phyloP scores from a whole-genome alignment of 2,329 filamentous ascomycete genomes.

The Coniochaeta sp. region DNA sequence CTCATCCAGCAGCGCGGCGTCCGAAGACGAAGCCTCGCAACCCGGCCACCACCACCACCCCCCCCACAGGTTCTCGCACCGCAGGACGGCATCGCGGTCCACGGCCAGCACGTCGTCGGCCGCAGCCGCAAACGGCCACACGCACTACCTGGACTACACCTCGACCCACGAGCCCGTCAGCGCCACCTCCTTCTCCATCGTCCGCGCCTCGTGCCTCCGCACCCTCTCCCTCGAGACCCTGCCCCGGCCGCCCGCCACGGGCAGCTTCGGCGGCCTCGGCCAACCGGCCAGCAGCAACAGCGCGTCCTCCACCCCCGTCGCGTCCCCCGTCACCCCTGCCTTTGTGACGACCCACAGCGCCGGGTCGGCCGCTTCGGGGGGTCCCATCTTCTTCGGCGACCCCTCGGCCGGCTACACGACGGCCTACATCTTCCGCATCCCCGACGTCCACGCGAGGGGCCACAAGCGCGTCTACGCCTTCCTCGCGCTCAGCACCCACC shows the following conservation, averaged over 20 bases:
- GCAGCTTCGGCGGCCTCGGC: constrained; percentile 16
- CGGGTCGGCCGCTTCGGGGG: constrained; percentile 50
- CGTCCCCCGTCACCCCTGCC: constrained; percentile 27
- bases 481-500: constrained; percentile 57
- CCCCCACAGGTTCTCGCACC: constrained; percentile 20
- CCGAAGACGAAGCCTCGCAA: constrained; percentile 40
- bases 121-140: constrained; percentile 36
- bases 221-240: constrained; percentile 61
- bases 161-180: constrained; percentile 59
- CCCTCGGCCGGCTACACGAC: constrained; percentile 59
- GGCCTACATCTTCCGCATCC: constrained; percentile 63
- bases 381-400: constrained; percentile 64
- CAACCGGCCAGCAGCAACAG: constrained; percentile 21
- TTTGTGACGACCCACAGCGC: constrained; percentile 49
- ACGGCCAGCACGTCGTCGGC: constrained; percentile 33
- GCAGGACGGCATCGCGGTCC: constrained; percentile 42
- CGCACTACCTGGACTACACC: constrained; percentile 61
- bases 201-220: constrained; percentile 58
- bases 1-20: constrained; percentile 21
- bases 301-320: constrained; percentile 28
- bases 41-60: too few relatives aligned
- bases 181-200: constrained; percentile 56
- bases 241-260: constrained; percentile 42
- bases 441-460: constrained; percentile 59
- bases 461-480: constrained; percentile 65